Evolutionary conservation across 495 filamentous ascomycete species (phyloP), one percentile per base, ranked within the genome.

Genomic region (Penicillium bovifimosum): DNA sequence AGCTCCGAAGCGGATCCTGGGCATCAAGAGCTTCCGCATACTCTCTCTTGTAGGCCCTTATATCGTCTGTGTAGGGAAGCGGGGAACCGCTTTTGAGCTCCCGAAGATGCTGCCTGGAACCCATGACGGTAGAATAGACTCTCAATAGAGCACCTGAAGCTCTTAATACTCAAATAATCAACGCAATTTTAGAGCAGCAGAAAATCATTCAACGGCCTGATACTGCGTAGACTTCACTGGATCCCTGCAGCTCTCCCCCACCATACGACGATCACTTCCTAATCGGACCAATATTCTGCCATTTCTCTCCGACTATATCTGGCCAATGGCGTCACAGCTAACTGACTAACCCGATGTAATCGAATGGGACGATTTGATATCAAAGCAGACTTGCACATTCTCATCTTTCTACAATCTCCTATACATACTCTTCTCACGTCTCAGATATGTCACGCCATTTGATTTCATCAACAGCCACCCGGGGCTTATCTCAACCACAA

Each of bases 11-110:
- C 20, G 74, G 64, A 68, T 96, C 92, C 58, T 80, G 71, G 9
- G 66, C 69, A 69, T 96, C 92, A 28, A 90, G 72, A 44, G 73
- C 67, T 29, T 72, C 65, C 43, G 89, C 86, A 72, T 86, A 82
- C 50, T 80, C 80, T 48, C 63, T 63, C 4, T 61, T 65, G 47
- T 68, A 66, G 9, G 67, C 65, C 55, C 65, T 64, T 58, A 66
- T 68, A 71, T 73, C 70, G 50, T 75, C 68, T 27, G 55, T 39
- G 46, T 74, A 67, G 29, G 65, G 51, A 54, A 68, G 71, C 46
- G 66, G 69, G 47, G 65, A 56, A 1, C 63, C 63, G 18, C 46
- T 53, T 42, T 64, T 65, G 47, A 67, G 60, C 31, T 64, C 58
- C 18, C 55, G 56, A n/a, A 66, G 36, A 48, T 66, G 69, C 38